Base-by-base conservation (phyloP, 2,329 filamentous ascomycete genomes). In the Ilyonectria sp. region DNA sequence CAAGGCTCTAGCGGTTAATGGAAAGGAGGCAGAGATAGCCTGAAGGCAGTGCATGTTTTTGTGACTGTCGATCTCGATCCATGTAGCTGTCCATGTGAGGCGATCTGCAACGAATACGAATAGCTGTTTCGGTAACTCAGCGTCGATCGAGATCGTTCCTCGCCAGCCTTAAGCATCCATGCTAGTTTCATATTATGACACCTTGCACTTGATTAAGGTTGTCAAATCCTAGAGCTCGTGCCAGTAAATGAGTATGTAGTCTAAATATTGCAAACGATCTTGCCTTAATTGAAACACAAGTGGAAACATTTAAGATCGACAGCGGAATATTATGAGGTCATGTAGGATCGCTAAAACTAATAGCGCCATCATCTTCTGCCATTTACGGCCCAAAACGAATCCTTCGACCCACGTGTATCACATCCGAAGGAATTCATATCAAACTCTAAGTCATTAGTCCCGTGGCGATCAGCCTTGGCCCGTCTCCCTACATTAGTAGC, bases 401-500 rank as follows among this genome's bases (percentile, higher is more conserved):
- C 46, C 46, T 49, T 29, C 46, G 21, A 4, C 23, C 46, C 46
- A 49, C 46, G 46, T 26, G 46, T 23, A 6, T 15, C 26, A 15
- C 23, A 49, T 17, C 6, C 11, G 21, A 15, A 49, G 21, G 21
- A 26, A 49, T 49, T 0, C 29, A 13, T 29, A 49, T 29, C 21
- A 29, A 49, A 49, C 46, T 49, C 46, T 29, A 49, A 49, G 13
- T 26, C 11, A 13, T 29, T 15, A 17, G 46, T 13, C 7, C 40
- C 10, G 8, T 10, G 68, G 9, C 44, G 69, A 71, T 70, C 69
- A 46, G 7, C 49, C 70, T 64, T 60, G 58, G 55, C 64, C 46
- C 21, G 44, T 57, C 19, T 53, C 21, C 46, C 60, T 49, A 11
- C 17, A 2, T 33, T 21, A 23, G 13, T 26, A 10, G 6, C 3